Evolutionary conservation across 768 basidiomycete species (phyloP), one percentile per base, ranked within the genome.

Genomic region (Porphyrellus cyaneotinctus): DNA sequence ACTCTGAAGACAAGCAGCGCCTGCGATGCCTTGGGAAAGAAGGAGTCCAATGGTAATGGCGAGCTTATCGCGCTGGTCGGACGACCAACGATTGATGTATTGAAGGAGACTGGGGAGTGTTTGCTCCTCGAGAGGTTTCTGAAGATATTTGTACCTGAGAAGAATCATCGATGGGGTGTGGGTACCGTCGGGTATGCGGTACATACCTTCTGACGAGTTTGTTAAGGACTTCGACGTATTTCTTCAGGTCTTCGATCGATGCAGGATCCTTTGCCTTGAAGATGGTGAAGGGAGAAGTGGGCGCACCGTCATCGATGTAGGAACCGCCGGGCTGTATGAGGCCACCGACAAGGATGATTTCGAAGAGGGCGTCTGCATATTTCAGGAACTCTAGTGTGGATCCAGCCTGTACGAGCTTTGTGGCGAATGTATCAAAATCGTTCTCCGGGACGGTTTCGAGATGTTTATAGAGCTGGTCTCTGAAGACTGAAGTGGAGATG

Each of bases 351-450:
- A 99, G 82, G 68, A 97, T 80, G 75, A 97, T 83, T 74, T 99
- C 95, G 73, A 97, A 98, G 63, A 98, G 85, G 51, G 87, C 81
- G 63, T 97, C 94, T 73, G 92, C 90, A 85, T 98, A 97, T 76
- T 97, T 97, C 72, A 95, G 84, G 66, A 84, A 87, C 74, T 99
- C 97, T 70, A 99, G 88, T 44, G 90, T 86, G 23, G 87, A 84
- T 38, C 95, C 95, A 51, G 95, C 94, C 71, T 89, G 87, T 61
- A 93, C 81, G 64, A 99, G 83, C 73, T 92, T 92, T 64, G 83
- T 79, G 41, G 85, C 72, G 69, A 88, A 85, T 13, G 81, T 76
- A 59, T 95, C 93, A 70, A 92, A 94, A 66, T 94, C 91, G 70
- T 77, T 80, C 51, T 79, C 78, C 22, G 81, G 78, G 43, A 91